phyloP scores from a whole-genome alignment of 1,139 yeast genomes.

The Taphrina populina region DNA sequence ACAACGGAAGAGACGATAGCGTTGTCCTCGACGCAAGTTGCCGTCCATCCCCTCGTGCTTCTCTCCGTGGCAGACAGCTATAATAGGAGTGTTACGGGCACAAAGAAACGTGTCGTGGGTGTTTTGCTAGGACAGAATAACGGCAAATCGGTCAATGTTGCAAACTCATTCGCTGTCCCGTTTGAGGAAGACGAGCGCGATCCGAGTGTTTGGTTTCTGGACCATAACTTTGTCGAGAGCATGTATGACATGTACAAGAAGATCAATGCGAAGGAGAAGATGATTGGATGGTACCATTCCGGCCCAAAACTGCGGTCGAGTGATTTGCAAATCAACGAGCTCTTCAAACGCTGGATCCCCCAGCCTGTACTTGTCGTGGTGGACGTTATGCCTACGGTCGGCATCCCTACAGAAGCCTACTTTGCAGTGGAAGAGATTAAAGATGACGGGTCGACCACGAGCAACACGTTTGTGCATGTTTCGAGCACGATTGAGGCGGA shows the following conservation, averaged over 20 bases:
- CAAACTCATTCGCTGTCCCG: slow-evolving; percentile 64
- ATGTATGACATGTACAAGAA: slow-evolving; percentile 98
- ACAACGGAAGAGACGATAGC: slow-evolving; percentile 40
- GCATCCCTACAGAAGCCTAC: slow-evolving; percentile 95
- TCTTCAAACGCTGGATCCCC: slow-evolving; percentile 77
- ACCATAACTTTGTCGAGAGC: slow-evolving; percentile 90
- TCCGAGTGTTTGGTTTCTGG: slow-evolving; percentile 94
- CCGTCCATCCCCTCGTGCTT: slow-evolving; percentile 93
- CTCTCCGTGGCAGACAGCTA: slow-evolving; percentile 94
- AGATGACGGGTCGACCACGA: slow-evolving; percentile 90
- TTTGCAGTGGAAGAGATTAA: slow-evolving; percentile 91
- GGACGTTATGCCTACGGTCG: slow-evolving; percentile 80
- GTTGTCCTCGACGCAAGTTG: slow-evolving; percentile 59
- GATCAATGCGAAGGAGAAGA: slow-evolving; percentile 91
- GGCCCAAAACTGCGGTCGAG: slow-evolving; percentile 90
- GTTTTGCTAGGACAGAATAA: slow-evolving; percentile 80
- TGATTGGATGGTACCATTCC: slow-evolving; percentile 98
- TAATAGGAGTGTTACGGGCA: slow-evolving; percentile 71
- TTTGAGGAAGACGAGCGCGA: slow-evolving; percentile 95
- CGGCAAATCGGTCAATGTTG: slow-evolving; percentile 50
- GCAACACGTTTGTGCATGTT: slow-evolving; percentile 87
- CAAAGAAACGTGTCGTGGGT: slow-evolving; percentile 85
- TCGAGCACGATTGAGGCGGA: slow-evolving; percentile 94
- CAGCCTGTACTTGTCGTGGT: slow-evolving; percentile 86
- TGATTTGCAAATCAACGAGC: slow-evolving; percentile 86